Percentiles rank a stretch among this genome's conserved stretches.
phyloP scores from a whole-genome alignment of 2,329 filamentous ascomycete genomes.

The Alternaria rosae region DNA sequence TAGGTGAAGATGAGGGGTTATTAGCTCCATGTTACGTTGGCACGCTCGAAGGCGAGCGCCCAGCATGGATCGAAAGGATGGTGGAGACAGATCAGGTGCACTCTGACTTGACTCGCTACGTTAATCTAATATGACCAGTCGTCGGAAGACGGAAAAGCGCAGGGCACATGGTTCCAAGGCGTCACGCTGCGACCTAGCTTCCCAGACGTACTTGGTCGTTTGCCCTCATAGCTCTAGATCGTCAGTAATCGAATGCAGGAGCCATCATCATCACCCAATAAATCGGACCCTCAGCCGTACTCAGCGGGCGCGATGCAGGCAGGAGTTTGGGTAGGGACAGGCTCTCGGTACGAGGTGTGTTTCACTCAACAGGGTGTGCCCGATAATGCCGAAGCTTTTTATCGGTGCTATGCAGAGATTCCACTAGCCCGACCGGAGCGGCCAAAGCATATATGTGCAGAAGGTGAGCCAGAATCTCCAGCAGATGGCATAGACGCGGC shows the following conservation, averaged over 20 bases:
- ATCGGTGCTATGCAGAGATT: slow-evolving; percentile 15
- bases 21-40: slow-evolving; percentile 29
- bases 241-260: not conserved
- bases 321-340: slow-evolving; percentile 9
- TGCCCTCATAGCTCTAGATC: slow-evolving; percentile 6
- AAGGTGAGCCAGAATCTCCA: not conserved
- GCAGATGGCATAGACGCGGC: not conserved
- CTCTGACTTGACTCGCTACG: slow-evolving; percentile 24
- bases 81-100: slow-evolving; percentile 29
- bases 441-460: slow-evolving; percentile 1
- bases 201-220: slow-evolving; percentile 10
- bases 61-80: slow-evolving; percentile 22
- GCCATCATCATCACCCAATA: slow-evolving; percentile 9
- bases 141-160: slow-evolving; percentile 15
- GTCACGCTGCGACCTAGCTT: slow-evolving; percentile 17
- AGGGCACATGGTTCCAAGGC: slow-evolving; percentile 11
- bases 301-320: slow-evolving; percentile 6
- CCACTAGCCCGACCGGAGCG: slow-evolving; percentile 8
- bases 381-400: slow-evolving; percentile 18
- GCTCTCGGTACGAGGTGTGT: slow-evolving; percentile 18
- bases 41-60: slow-evolving; percentile 19
- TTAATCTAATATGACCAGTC: slow-evolving; percentile 25
- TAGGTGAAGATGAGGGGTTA: slow-evolving; percentile 20
- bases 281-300: slow-evolving; percentile 5
- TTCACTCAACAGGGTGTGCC: slow-evolving; percentile 23